phyloP scores from a whole-genome alignment of 129 eudicot genomes.

The Flaveria linearis region DNA sequence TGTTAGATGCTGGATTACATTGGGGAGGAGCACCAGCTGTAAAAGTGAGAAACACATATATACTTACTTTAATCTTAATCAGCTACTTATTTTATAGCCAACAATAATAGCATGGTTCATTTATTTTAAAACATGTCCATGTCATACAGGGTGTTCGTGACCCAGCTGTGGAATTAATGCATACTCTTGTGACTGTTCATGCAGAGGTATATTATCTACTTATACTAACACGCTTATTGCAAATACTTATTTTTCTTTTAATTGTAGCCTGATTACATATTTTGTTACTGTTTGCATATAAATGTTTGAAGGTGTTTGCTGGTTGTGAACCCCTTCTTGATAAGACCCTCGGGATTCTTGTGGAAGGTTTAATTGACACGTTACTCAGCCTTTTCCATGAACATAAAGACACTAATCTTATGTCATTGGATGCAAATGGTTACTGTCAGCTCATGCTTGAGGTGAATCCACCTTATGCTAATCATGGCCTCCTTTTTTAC shows the following conservation, averaged over 20 bases:
- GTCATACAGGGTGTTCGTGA: slow-evolving; percentile 80
- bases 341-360: slow-evolving; percentile 86
- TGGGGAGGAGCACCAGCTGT: slow-evolving; percentile 96
- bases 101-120: background rate
- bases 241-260: background rate
- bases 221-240: background rate
- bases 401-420: slow-evolving; percentile 57
- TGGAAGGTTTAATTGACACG: slow-evolving; percentile 86
- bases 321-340: slow-evolving; percentile 87
- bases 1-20: slow-evolving; percentile 87
- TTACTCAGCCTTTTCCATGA: slow-evolving; percentile 81
- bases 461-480: slow-evolving; percentile 44
- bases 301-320: slow-evolving; percentile 67
- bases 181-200: slow-evolving; percentile 80
- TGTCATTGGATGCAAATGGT: slow-evolving; percentile 85
- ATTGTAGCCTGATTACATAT: background rate
- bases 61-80: background rate
- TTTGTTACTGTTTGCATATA: background rate
- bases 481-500: background rate
- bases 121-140: background rate
- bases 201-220: slow-evolving; percentile 62
- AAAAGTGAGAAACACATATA: slow-evolving; percentile 51
- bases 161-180: slow-evolving; percentile 82
- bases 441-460: slow-evolving; percentile 94
- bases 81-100: background rate